phyloP scores from a whole-genome alignment of 1,284 basidiomycete genomes.

The Spongiforma sp. region DNA sequence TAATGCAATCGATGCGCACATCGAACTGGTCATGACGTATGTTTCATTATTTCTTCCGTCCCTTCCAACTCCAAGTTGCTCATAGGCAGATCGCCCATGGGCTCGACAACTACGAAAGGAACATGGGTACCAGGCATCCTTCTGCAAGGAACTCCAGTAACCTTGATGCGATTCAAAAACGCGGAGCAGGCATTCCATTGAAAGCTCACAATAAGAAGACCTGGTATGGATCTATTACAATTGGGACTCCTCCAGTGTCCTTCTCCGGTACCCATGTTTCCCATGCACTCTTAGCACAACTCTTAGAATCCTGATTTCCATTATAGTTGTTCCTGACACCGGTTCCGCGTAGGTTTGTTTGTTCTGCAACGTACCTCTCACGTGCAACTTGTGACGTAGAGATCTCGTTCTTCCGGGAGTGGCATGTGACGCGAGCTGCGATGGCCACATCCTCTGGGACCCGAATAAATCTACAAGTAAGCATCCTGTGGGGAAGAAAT shows the following conservation, averaged over 20 bases:
- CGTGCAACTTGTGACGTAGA: background rate
- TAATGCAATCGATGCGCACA: background rate
- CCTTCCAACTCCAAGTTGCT: background rate
- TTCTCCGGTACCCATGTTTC: background rate
- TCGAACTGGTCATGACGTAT: background rate
- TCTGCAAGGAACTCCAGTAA: background rate
- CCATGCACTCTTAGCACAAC: background rate
- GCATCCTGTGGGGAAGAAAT: background rate
- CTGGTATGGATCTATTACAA: background rate
- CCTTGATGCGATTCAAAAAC: background rate
- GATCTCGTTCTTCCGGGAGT: background rate
- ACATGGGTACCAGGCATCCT: background rate
- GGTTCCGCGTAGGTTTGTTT: background rate
- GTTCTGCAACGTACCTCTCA: background rate
- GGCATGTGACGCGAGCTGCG: background rate
- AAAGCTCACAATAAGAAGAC: background rate
- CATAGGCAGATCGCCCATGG: background rate
- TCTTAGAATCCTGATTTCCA: background rate
- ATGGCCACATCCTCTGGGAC: background rate
- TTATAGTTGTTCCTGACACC: background rate
- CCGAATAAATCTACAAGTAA: background rate
- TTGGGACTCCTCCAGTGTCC: background rate
- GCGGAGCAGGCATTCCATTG: background rate
- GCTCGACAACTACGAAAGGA: background rate
- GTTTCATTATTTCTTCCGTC: background rate